Evolutionary conservation across 768 basidiomycete genomes (phyloP), one percentile per base, ranked within the genome.

Genomic region (Mycena belliarum): DNA sequence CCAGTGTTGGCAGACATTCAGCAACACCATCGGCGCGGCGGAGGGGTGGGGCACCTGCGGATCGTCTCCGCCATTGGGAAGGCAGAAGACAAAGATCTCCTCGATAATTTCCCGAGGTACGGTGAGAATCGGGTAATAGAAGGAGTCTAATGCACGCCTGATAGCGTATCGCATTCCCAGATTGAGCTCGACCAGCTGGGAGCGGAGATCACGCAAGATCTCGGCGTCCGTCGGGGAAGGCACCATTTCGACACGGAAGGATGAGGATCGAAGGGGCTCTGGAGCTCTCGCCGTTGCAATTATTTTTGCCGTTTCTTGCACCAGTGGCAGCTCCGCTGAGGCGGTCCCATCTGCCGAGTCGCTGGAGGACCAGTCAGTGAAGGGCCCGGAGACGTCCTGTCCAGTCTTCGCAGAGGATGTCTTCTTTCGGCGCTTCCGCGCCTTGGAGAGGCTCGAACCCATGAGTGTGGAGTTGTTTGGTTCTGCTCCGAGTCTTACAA

Each of bases 381-480:
- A 25, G 4, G 21, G 32, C 41, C 38, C 28, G 1, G 28, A 33
- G 4, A 16, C 53, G 9, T 32, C 37, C 21, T 21, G 6, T 4
- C 25, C 29, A 2, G 5, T n/a, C 14, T 33, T 66, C 84, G 26
- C 71, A 77, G 35, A 78, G 81, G 44, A 59, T 77, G 42, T 58
- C 71, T 46, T 63, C 77, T 52, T 52, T 76, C 57, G 50, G 72
- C 50, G 66, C 68, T 49, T 45, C 69, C 35, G 68, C 65, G 26
- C 21, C 26, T 23, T 21, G 4, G 42, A 57, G 49, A 51, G n/a
- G 29, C 45, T 35, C 38, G 42, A 29, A 11, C 57, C 57, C 57
- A 58, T 58, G 43, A 29, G 25, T 24, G 41, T 26, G 49, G 15
- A 23, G 24, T 57, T 51, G 43, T 42, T 43, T 49, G 40, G 21